A percentile compares a stretch with the other conserved stretches of the same genome.
Evolutionary conservation across 768 basidiomycete species (phyloP).

Genomic region (Vararia minispora): DNA sequence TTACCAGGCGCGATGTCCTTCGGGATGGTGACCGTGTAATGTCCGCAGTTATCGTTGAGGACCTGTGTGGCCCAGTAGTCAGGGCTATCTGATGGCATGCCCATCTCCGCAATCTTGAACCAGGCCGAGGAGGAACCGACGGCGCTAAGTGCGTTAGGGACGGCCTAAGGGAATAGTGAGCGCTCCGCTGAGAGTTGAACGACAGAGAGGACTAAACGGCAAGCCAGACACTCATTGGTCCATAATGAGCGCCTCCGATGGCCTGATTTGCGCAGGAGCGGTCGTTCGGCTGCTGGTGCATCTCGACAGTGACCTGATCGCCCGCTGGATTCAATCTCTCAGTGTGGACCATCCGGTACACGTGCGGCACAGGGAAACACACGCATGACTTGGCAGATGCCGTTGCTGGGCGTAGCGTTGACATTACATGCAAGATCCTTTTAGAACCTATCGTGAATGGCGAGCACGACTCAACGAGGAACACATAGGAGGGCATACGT

Average conservation of each 20-base stretch:
- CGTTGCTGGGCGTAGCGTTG: constrained; percentile 21
- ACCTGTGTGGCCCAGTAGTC: constrained; percentile 35
- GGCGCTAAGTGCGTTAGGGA: constrained; percentile 32
- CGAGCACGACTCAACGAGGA: not conserved
- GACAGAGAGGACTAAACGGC: no score
- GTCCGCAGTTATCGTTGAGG: constrained; percentile 40
- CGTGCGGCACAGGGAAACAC: constrained; percentile 9
- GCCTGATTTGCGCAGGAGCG: constrained; percentile 35
- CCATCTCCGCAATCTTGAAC: constrained; percentile 43
- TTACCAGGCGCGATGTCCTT: constrained; percentile 29
- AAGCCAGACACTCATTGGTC: constrained; percentile 28
- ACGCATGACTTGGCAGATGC: constrained; percentile 33
- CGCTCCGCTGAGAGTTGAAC: no score
- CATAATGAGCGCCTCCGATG: constrained; percentile 41
- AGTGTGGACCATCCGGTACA: not conserved
- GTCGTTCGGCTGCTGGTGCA: constrained; percentile 40
- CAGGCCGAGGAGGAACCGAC: constrained; percentile 30
- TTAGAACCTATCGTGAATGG: not conserved
- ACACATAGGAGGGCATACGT: constrained; percentile 17
- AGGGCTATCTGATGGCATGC: constrained; percentile 35
- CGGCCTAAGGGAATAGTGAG: no score
- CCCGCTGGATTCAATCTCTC: constrained; percentile 24
- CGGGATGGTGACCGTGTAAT: constrained; percentile 39
- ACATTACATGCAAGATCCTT: constrained; percentile 42
- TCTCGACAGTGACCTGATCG: constrained; percentile 37